Conservation (phyloP, 140 eudicot species). For the Bidens hawaiensis region DNA sequence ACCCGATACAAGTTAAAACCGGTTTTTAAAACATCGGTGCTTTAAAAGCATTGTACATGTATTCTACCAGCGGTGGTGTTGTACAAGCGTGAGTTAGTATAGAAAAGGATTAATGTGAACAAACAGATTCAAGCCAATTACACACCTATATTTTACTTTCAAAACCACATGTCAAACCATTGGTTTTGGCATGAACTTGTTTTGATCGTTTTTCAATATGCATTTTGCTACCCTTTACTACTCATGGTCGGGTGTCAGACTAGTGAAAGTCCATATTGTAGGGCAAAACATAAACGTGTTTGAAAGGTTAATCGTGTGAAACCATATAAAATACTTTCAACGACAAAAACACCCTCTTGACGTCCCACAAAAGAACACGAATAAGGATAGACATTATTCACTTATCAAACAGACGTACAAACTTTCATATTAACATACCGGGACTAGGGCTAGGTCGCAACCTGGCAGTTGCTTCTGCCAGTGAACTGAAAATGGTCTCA, state of each 20-base stretch:
- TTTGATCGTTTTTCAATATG: not conserved
- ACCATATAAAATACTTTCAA: slow-evolving; percentile 4
- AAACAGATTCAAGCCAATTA: not conserved
- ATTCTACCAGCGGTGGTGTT: not conserved
- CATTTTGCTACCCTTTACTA: not conserved
- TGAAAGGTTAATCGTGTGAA: not conserved
- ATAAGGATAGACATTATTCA: slow-evolving; percentile 24
- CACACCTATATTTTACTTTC: not conserved
- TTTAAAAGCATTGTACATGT: not conserved
- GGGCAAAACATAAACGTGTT: slow-evolving; percentile 1
- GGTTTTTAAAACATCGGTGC: too few species aligned
- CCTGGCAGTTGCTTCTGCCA: slow-evolving; percentile 61
- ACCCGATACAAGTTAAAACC: too few species aligned
- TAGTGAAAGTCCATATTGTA: not conserved
- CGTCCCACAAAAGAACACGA: not conserved
- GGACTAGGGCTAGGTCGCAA: slow-evolving; percentile 31
- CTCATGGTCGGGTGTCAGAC: not conserved
- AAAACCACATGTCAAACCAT: not conserved
- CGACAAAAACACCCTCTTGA: slow-evolving; percentile 4
- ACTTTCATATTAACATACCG: slow-evolving; percentile 27
- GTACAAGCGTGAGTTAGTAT: not conserved
- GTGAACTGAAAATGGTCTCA: slow-evolving; percentile 56
- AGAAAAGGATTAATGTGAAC: not conserved
- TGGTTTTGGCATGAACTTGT: not conserved
- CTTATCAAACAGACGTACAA: slow-evolving; percentile 18